phyloP scores from a whole-genome alignment of 768 basidiomycete genomes.

The Leccinum uliginosum region DNA sequence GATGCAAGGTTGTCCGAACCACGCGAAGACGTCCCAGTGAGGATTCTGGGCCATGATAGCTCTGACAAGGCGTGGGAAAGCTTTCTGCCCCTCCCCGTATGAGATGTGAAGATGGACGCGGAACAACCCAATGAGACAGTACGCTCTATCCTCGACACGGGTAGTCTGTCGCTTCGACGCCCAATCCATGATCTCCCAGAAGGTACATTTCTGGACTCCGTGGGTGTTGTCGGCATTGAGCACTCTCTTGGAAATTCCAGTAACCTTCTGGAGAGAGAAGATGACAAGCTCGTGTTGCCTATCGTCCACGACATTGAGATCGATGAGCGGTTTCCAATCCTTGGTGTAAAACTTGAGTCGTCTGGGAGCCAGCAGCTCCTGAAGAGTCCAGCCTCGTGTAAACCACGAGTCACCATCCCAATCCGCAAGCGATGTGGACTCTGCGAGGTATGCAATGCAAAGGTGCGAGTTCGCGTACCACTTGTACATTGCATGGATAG shows the following conservation, averaged over 20 bases:
- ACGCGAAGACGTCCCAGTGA: constrained; percentile 13
- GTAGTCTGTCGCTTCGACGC: constrained; percentile 20
- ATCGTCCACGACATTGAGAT: background rate
- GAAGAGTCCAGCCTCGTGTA: constrained; percentile 8
- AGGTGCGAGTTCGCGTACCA: constrained; percentile 21
- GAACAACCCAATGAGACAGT: constrained; percentile 20
- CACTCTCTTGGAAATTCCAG: background rate
- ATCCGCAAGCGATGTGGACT: background rate
- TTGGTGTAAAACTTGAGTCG: constrained; percentile 16
- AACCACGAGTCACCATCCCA: constrained; percentile 11
- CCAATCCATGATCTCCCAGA: constrained; percentile 18
- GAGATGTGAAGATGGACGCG: constrained; percentile 13
- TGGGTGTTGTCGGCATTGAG: background rate
- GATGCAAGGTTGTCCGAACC: constrained; percentile 7
- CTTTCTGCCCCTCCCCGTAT: constrained; percentile 21
- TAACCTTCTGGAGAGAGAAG: background rate
- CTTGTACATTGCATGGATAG: constrained; percentile 19
- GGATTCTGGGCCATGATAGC: background rate
- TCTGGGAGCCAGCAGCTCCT: constrained; percentile 16
- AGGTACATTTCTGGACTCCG: background rate
- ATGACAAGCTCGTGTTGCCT: background rate
- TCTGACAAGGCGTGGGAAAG: constrained; percentile 16
- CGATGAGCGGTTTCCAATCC: constrained; percentile 7
- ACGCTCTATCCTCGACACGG: constrained; percentile 20
- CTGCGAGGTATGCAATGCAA: constrained; percentile 18